phyloP scores from a whole-genome alignment of 2,329 filamentous ascomycete species.

The Diaporthe batatas region DNA sequence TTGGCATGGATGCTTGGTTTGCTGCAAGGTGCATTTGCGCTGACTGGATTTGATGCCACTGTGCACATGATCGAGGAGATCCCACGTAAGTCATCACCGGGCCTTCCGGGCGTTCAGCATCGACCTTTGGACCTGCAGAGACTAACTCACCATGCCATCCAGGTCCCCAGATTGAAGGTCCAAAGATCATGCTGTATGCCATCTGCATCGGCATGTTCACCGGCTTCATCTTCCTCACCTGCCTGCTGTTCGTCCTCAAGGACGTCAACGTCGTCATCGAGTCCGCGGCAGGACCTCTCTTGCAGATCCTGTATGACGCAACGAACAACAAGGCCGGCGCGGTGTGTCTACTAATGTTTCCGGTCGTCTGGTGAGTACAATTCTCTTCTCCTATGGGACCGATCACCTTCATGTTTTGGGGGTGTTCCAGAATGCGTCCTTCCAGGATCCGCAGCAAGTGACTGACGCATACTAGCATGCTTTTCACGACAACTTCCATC shows the following conservation, averaged over 20 bases:
- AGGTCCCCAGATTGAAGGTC: slow-evolving; percentile 68
- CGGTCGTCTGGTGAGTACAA: slow-evolving; percentile 62
- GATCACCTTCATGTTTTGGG: no score
- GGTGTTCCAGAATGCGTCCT: no score
- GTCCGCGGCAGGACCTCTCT: slow-evolving; percentile 52
- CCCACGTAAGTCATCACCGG: slow-evolving; percentile 49
- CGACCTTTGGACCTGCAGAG: neutral
- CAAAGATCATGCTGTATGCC: slow-evolving; percentile 76
- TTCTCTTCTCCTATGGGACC: no score
- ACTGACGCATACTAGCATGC: slow-evolving; percentile 50
- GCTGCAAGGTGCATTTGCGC: slow-evolving; percentile 64
- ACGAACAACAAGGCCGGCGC: slow-evolving; percentile 72
- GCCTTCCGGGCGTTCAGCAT: neutral
- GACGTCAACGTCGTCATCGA: slow-evolving; percentile 65
- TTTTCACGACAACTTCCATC: slow-evolving; percentile 73
- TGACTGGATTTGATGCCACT: slow-evolving; percentile 67
- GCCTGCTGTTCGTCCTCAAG: slow-evolving; percentile 74
- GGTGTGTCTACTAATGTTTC: slow-evolving; percentile 76
- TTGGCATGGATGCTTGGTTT: slow-evolving; percentile 69
- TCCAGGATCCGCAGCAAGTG: no score
- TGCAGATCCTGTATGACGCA: slow-evolving; percentile 66
- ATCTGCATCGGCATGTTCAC: slow-evolving; percentile 74
- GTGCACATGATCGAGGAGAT: slow-evolving; percentile 65
- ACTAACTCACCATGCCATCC: neutral
- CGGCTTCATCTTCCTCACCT: slow-evolving; percentile 61